A percentile compares a stretch with the other conserved stretches of the same genome.
phyloP scores from a whole-genome alignment of 257 asterid species.

The Phtheirospermum japonicum region DNA sequence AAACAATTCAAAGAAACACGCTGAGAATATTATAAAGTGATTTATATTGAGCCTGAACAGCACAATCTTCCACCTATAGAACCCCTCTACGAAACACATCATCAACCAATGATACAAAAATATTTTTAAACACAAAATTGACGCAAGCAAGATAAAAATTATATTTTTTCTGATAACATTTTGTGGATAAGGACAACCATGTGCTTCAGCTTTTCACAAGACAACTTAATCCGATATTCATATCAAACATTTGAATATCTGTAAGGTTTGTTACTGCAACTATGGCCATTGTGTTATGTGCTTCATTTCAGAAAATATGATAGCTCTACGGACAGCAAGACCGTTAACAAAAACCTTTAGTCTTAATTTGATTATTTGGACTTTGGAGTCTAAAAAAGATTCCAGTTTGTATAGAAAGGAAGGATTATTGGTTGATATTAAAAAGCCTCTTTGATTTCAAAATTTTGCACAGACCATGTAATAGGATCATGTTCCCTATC shows the following conservation, averaged over 20 bases:
- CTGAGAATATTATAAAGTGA: constrained; percentile 16
- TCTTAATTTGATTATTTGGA: constrained; percentile 21
- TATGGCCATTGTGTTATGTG: background rate
- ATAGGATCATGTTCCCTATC: no score
- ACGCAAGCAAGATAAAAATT: constrained; percentile 13
- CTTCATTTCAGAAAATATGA: constrained; percentile 17
- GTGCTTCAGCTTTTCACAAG: constrained; percentile 24
- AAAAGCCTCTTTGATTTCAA: background rate
- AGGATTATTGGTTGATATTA: no score
- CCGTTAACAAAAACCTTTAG: constrained; percentile 17
- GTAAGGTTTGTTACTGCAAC: constrained; percentile 12
- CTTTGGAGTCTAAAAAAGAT: constrained; percentile 13
- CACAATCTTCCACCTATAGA: constrained; percentile 26
- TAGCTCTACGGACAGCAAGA: constrained; percentile 11
- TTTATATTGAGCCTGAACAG: constrained; percentile 13
- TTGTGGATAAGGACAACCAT: constrained; percentile 13
- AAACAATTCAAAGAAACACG: background rate
- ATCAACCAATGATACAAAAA: background rate
- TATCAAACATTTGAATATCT: constrained; percentile 16
- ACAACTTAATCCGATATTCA: constrained; percentile 7
- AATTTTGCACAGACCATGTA: constrained; percentile 5
- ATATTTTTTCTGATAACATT: constrained; percentile 13
- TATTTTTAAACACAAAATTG: constrained; percentile 19
- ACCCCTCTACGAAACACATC: constrained; percentile 2
- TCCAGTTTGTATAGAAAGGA: constrained; percentile 22